phyloP scores from a whole-genome alignment of 345 rosid species.

The Boechera stricta region DNA sequence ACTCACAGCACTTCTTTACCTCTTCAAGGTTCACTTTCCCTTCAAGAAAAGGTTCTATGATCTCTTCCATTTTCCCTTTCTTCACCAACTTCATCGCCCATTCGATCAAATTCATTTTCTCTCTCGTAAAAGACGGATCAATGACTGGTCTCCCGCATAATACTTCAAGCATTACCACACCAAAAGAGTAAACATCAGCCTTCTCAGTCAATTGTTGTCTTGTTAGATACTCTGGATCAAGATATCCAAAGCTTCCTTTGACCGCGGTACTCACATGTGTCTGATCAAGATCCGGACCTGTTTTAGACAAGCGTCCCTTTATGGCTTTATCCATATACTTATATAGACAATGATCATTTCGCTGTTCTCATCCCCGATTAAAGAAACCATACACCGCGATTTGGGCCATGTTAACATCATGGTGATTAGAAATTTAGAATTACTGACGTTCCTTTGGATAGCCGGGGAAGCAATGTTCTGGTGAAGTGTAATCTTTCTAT shows the following conservation, averaged over 20 bases:
- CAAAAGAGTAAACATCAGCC: constrained; percentile 73
- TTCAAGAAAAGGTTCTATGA: constrained; percentile 54
- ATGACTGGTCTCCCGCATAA: constrained; percentile 64
- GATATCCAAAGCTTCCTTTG: constrained; percentile 75
- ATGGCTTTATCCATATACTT: too few species aligned
- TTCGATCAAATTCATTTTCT: constrained; percentile 59
- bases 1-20: constrained; percentile 48
- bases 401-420: too few species aligned
- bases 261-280: constrained; percentile 81
- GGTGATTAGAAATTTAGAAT: too few species aligned
- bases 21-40: constrained; percentile 57
- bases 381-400: too few species aligned
- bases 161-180: constrained; percentile 72
- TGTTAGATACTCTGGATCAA: constrained; percentile 66
- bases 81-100: constrained; percentile 56
- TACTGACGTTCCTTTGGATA: too few species aligned
- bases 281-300: constrained; percentile 69
- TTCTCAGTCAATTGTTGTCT: constrained; percentile 63
- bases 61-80: constrained; percentile 53
- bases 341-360: too few species aligned
- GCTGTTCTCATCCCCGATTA: too few species aligned
- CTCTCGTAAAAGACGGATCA: constrained; percentile 62
- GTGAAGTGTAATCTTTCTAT: too few species aligned
- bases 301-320: constrained; percentile 46
- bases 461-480: too few species aligned